A percentile compares a stretch with the other conserved stretches of the same genome.
Evolutionary conservation across 2,329 filamentous ascomycete species (phyloP).

Genomic region (Emergomyces pasteurianus): DNA sequence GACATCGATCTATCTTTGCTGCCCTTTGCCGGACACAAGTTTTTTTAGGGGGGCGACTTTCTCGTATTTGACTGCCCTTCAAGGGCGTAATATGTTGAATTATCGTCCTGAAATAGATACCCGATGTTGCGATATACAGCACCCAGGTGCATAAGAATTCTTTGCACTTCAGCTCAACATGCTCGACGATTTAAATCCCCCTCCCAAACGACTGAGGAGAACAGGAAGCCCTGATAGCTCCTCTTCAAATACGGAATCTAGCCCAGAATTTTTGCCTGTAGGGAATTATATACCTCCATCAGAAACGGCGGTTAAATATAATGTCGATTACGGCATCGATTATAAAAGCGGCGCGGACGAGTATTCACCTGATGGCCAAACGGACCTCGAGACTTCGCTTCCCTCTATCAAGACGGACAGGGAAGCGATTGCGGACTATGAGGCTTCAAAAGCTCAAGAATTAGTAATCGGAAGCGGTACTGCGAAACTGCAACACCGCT

Average conservation of each 20-base stretch:
- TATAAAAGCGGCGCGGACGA: conserved; percentile 24
- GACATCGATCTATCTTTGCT: no score
- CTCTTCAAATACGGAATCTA: conserved; percentile 3
- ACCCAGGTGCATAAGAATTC: neutral
- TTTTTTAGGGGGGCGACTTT: neutral
- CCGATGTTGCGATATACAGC: no score
- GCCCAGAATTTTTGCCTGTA: conserved; percentile 24
- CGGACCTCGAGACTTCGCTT: conserved; percentile 60
- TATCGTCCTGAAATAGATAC: neutral
- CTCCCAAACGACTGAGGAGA: conserved; percentile 21
- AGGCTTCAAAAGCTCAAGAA: conserved; percentile 52
- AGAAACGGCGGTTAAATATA: neutral
- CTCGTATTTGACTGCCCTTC: neutral
- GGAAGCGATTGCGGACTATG: conserved; percentile 68
- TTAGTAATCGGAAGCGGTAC: conserved; percentile 24
- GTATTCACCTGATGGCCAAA: conserved; percentile 33
- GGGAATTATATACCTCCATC: neutral
- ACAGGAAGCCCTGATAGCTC: conserved; percentile 8
- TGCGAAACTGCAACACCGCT: conserved; percentile 30
- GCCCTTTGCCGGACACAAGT: neutral
- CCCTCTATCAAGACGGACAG: conserved; percentile 55
- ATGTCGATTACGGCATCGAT: conserved; percentile 11
- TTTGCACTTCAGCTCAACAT: neutral
- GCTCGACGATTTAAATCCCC: neutral
- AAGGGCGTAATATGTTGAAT: neutral